These are phyloP conservation scores for Populus simonii DNA, from an alignment of 345 rosid genomes.

Conservation along the genomic window DNA sequence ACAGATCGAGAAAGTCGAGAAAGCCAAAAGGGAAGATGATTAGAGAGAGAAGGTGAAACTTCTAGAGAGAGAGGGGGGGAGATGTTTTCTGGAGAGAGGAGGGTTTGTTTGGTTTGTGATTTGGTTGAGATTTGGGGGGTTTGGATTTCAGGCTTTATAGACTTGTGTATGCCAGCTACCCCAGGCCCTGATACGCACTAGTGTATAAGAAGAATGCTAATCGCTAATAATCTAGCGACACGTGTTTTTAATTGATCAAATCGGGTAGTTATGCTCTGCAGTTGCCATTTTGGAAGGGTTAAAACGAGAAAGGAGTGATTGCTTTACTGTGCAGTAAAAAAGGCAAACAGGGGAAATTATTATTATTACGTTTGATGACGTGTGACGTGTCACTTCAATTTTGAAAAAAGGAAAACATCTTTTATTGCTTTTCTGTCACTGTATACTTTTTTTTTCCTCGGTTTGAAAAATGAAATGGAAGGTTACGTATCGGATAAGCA, in stretches of 20 bases:
- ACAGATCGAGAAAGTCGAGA: background rate
- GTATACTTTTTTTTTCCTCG: background rate
- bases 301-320: too few species aligned
- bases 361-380: background rate
- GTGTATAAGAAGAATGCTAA: background rate
- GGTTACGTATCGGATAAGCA: background rate
- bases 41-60: too few species aligned
- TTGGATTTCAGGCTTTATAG: background rate
- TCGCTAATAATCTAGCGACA: background rate
- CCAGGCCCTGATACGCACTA: background rate
- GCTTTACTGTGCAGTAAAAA: too few species aligned
- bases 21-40: background rate
- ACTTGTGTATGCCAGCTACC: background rate
- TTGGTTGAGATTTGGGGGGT: background rate
- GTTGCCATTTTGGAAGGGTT: too few species aligned
- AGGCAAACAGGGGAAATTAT: too few species aligned
- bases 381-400: background rate
- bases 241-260: background rate
- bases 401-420: background rate
- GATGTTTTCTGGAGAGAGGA: background rate
- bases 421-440: background rate
- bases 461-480: background rate
- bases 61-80: background rate
- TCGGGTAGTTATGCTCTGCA: too few species aligned
- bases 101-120: background rate